Percentiles rank a stretch among this genome's conserved stretches.
Conservation (phyloP, 352 stramenopile genomes). For the Thraustochytrium sp. region DNA sequence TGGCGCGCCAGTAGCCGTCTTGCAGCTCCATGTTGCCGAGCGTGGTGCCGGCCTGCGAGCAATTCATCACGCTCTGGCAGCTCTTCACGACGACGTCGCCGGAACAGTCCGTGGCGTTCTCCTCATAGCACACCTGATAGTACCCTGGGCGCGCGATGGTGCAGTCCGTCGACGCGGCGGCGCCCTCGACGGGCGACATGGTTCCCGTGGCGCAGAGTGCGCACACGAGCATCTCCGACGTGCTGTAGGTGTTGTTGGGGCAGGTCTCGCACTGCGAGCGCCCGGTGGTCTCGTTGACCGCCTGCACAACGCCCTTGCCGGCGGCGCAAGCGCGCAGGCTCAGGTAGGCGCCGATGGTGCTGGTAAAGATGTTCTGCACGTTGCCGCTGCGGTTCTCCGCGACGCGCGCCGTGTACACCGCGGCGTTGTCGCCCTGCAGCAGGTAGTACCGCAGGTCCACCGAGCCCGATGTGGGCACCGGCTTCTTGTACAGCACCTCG, state of each 20-base stretch:
- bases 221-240: neutral
- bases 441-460: constrained; percentile 15
- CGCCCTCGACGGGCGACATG: neutral
- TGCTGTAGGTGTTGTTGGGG: neutral
- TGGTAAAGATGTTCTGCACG: neutral
- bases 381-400: neutral
- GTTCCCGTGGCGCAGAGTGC: neutral
- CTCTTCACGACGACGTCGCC: neutral
- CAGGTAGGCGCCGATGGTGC: constrained; percentile 5
- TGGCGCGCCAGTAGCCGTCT: constrained; percentile 15
- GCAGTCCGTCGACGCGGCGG: neutral
- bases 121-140: neutral
- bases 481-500: neutral
- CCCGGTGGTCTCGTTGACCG: constrained; percentile 10
- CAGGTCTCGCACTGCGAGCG: constrained; percentile 3
- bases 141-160: neutral
- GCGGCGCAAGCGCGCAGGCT: neutral
- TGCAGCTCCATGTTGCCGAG: constrained; percentile 9
- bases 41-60: neutral
- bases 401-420: neutral
- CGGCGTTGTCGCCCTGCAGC: neutral
- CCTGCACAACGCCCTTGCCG: neutral
- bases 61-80: constrained; percentile 9
- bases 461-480: neutral
- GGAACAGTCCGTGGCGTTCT: neutral